Percentiles rank a stretch among this genome's conserved stretches.
These are phyloP conservation scores for Globisporangium uncinulatum DNA, from an alignment of 352 stramenopile species.

Conservation along the genomic window DNA sequence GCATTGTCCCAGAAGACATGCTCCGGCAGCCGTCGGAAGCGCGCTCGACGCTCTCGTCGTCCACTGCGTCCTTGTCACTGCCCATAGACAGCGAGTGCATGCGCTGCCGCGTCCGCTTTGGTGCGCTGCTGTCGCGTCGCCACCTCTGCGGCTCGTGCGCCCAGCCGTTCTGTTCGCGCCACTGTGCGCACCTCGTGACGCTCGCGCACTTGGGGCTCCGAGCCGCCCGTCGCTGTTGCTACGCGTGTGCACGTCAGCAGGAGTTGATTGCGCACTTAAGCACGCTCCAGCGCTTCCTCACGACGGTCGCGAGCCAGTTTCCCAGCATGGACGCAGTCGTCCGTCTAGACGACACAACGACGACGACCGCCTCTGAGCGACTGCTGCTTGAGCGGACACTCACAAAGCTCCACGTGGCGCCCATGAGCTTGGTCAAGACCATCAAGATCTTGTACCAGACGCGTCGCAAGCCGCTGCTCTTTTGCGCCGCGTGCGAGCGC, in stretches of 20 bases:
- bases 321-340: constrained; percentile 27
- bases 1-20: constrained; percentile 53
- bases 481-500: constrained; percentile 54
- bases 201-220: constrained; percentile 36
- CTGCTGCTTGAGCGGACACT: constrained; percentile 35
- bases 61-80: background rate
- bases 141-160: constrained; percentile 60
- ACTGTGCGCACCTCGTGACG: constrained; percentile 47
- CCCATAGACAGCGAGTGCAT: constrained; percentile 21
- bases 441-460: constrained; percentile 83
- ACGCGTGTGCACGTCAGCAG: constrained; percentile 44
- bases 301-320: constrained; percentile 22
- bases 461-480: constrained; percentile 56
- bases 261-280: constrained; percentile 49
- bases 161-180: constrained; percentile 47
- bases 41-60: no score
- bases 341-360: constrained; percentile 5
- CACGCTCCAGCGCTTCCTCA: constrained; percentile 28
- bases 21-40: constrained; percentile 10
- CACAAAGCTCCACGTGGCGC: constrained; percentile 38
- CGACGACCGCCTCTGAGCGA: constrained; percentile 1
- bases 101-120: constrained; percentile 51
- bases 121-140: constrained; percentile 32
- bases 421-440: constrained; percentile 73
- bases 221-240: constrained; percentile 37